phyloP scores from a whole-genome alignment of 306 rosid species.

The Pyrus bretschneideri region DNA sequence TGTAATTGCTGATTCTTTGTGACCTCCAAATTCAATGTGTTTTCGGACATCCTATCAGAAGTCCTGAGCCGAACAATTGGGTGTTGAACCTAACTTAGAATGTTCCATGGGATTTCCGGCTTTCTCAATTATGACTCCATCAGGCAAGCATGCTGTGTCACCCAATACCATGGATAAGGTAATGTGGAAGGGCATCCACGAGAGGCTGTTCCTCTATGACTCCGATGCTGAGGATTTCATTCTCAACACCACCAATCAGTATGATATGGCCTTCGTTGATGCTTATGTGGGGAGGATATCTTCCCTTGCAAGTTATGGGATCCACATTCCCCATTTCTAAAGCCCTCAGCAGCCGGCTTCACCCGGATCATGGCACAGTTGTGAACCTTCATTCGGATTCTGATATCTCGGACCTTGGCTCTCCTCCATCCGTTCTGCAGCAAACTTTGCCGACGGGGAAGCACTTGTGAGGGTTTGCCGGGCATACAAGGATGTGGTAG shows the following conservation, averaged over 20 bases:
- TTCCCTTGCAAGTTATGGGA: constrained; percentile 79
- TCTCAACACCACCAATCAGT: constrained; percentile 29
- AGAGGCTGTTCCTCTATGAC: constrained; percentile 68
- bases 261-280: constrained; percentile 81
- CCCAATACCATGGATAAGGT: constrained; percentile 46
- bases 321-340: constrained; percentile 57
- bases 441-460: constrained; percentile 63
- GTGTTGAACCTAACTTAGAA: background rate
- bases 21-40: background rate
- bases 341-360: constrained; percentile 58
- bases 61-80: background rate
- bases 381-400: constrained; percentile 93
- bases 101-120: constrained; percentile 83
- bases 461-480: constrained; percentile 43
- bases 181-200: constrained; percentile 83
- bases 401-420: constrained; percentile 42
- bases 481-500: constrained; percentile 64
- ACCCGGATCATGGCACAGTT: constrained; percentile 80
- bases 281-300: constrained; percentile 84
- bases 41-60: background rate
- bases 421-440: constrained; percentile 39
- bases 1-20: background rate
- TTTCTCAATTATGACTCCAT: constrained; percentile 55
- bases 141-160: constrained; percentile 38
- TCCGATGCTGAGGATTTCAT: constrained; percentile 81